Conservation (phyloP, 495 filamentous ascomycete genomes). For the Aspergillus ellipticus region DNA sequence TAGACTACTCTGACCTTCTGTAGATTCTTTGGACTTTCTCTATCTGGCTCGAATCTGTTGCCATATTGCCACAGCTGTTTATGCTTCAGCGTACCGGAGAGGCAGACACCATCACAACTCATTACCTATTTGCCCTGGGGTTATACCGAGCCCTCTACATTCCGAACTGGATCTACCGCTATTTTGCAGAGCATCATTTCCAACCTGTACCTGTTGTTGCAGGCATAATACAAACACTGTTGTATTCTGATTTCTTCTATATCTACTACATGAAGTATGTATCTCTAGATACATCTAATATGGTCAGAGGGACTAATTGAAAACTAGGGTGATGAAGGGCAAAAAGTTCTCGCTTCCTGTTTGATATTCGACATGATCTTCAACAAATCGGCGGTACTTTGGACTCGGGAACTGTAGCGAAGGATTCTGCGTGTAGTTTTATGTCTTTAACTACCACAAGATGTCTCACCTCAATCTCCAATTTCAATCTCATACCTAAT, state of each 20-base stretch:
- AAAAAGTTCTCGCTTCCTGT: slow-evolving; percentile 87
- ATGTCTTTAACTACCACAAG: too few species aligned
- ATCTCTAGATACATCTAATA: too few species aligned
- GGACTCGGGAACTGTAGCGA: too few species aligned
- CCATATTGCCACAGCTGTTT: slow-evolving; percentile 94
- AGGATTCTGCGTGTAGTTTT: too few species aligned
- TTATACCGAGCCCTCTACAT: slow-evolving; percentile 92
- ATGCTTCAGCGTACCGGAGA: slow-evolving; percentile 97
- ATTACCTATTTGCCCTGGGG: slow-evolving; percentile 96
- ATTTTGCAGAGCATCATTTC: slow-evolving; percentile 67
- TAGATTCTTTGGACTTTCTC: slow-evolving; percentile 95
- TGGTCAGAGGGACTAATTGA: slow-evolving; percentile 18
- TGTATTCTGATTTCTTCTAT: slow-evolving; percentile 99
- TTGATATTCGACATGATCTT: slow-evolving; percentile 31
- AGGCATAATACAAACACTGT: slow-evolving; percentile 84
- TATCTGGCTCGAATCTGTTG: slow-evolving; percentile 95
- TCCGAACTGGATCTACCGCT: slow-evolving; percentile 95
- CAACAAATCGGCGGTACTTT: neutral
- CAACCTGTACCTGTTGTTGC: slow-evolving; percentile 83
- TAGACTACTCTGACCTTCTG: slow-evolving; percentile 9
- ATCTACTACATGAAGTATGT: slow-evolving; percentile 94
- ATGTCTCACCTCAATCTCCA: too few species aligned
- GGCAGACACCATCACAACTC: slow-evolving; percentile 95
- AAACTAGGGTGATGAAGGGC: slow-evolving; percentile 67
- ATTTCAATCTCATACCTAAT: too few species aligned